Percentiles rank a stretch among this genome's conserved stretches.
Evolutionary conservation across 805 yeast genomes (phyloP).

Genomic region (Ogataea saltuana): DNA sequence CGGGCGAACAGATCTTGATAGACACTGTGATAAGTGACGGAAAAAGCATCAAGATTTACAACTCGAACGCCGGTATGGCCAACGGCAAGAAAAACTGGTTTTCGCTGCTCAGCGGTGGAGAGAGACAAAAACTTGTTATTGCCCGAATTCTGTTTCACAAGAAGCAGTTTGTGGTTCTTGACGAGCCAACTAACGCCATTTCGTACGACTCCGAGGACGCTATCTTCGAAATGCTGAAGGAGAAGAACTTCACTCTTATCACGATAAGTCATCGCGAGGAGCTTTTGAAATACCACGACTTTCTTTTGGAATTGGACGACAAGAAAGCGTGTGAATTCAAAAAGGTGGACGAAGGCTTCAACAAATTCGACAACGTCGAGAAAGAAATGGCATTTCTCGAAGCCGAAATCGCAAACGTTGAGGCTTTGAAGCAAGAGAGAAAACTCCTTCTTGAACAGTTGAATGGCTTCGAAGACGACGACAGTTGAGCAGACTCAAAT

Average conservation of each 20-base stretch:
- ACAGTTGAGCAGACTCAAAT: conserved; percentile 8
- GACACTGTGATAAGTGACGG: conserved; percentile 33
- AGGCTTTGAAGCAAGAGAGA: conserved; percentile 60
- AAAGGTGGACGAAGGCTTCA: conserved; percentile 31
- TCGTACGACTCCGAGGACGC: conserved; percentile 87
- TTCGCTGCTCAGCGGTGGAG: conserved; percentile 95
- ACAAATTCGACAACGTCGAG: conserved; percentile 61
- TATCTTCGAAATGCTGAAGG: conserved; percentile 72
- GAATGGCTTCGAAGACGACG: conserved; percentile 39
- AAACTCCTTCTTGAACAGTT: conserved; percentile 53
- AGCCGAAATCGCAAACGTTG: conserved; percentile 57
- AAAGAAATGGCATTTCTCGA: conserved; percentile 72
- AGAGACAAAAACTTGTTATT: conserved; percentile 85
- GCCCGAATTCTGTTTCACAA: conserved; percentile 81
- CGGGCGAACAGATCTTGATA: conserved; percentile 15
- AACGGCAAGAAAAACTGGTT: conserved; percentile 57
- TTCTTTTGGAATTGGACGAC: conserved; percentile 65
- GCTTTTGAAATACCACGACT: conserved; percentile 81
- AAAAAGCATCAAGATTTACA: conserved; percentile 26
- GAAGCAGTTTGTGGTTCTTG: conserved; percentile 80
- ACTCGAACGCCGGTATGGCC: conserved; percentile 27
- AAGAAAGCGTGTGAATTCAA: conserved; percentile 53
- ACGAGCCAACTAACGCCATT: conserved; percentile 94
- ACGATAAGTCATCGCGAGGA: conserved; percentile 85
- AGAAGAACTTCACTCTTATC: conserved; percentile 70